Conservation (phyloP, 2,329 filamentous ascomycete species). For the Rutstroemia sp. region DNA sequence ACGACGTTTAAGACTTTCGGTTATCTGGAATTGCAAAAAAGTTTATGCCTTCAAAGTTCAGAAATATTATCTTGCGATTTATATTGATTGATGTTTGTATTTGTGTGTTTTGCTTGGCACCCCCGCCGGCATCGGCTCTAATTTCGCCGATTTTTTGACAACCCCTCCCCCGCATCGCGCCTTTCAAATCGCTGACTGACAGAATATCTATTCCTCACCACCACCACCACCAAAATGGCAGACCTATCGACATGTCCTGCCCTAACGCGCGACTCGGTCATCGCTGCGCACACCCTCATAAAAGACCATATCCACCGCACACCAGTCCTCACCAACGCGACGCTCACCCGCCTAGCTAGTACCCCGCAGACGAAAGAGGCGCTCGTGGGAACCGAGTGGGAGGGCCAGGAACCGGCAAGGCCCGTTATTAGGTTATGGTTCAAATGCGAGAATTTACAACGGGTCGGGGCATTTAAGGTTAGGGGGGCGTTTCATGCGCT, state of each 20-base stretch:
- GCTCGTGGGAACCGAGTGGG: constrained; percentile 49
- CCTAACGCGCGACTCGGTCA: constrained; percentile 65
- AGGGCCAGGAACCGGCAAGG: constrained; percentile 47
- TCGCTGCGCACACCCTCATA: constrained; percentile 66
- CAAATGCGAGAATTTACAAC: constrained; percentile 93
- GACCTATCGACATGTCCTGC: constrained; percentile 49
- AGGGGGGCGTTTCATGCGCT: constrained; percentile 86
- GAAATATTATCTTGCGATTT: background rate
- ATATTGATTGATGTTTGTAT: background rate
- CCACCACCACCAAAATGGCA: constrained; percentile 38
- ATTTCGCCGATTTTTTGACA: background rate
- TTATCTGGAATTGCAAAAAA: constrained; percentile 29
- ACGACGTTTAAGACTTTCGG: constrained; percentile 21
- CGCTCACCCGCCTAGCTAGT: constrained; percentile 68
- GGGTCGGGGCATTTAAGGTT: constrained; percentile 87
- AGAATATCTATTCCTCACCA: background rate
- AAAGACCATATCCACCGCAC: constrained; percentile 72
- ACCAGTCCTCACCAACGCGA: constrained; percentile 72
- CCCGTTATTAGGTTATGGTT: constrained; percentile 75
- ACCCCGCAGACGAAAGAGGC: constrained; percentile 51
- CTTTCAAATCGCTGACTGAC: background rate
- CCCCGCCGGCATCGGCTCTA: background rate
- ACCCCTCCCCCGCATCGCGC: too few species aligned
- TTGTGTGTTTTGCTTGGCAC: background rate
- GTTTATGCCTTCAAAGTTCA: constrained; percentile 19